phyloP scores from a whole-genome alignment of 768 basidiomycete genomes.

The Tylopilus sp. region DNA sequence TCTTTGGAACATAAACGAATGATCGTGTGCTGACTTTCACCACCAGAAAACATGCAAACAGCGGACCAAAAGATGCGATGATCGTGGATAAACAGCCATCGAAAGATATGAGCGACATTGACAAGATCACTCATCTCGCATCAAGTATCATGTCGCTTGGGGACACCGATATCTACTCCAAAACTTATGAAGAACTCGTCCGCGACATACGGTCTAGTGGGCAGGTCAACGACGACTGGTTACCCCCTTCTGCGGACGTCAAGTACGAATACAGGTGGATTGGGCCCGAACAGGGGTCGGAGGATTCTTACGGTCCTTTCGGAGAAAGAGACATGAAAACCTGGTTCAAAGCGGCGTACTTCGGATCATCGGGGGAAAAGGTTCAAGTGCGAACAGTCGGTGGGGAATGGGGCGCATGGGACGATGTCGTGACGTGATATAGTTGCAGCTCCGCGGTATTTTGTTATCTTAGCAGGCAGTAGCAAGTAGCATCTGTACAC shows the following conservation, averaged over 20 bases:
- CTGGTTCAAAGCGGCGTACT: constrained; percentile 81
- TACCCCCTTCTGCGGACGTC: constrained; percentile 70
- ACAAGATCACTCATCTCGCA: constrained; percentile 78
- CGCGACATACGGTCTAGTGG: constrained; percentile 72
- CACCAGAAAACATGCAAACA: constrained; percentile 29
- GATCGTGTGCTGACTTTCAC: constrained; percentile 1
- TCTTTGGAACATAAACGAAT: not conserved
- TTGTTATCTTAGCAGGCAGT: too few relatives aligned
- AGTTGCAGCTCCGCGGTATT: too few relatives aligned
- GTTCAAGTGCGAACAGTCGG: constrained; percentile 66
- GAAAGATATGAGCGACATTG: constrained; percentile 54
- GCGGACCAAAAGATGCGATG: constrained; percentile 40
- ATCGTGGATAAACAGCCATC: constrained; percentile 43
- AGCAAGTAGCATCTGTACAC: constrained; percentile 16
- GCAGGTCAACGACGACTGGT: constrained; percentile 63
- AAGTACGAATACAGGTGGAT: constrained; percentile 85
- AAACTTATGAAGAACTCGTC: constrained; percentile 82
- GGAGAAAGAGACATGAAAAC: constrained; percentile 72
- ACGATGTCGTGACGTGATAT: constrained; percentile 52
- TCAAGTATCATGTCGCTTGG: constrained; percentile 86
- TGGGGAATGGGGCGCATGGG: constrained; percentile 75
- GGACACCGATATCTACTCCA: constrained; percentile 82
- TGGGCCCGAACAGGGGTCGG: constrained; percentile 45
- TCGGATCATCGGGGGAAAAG: constrained; percentile 74
- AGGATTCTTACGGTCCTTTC: constrained; percentile 75